These are phyloP conservation scores for Monosporozyma servazzii DNA, from an alignment of 805 yeast species.

Conservation along the genomic window DNA sequence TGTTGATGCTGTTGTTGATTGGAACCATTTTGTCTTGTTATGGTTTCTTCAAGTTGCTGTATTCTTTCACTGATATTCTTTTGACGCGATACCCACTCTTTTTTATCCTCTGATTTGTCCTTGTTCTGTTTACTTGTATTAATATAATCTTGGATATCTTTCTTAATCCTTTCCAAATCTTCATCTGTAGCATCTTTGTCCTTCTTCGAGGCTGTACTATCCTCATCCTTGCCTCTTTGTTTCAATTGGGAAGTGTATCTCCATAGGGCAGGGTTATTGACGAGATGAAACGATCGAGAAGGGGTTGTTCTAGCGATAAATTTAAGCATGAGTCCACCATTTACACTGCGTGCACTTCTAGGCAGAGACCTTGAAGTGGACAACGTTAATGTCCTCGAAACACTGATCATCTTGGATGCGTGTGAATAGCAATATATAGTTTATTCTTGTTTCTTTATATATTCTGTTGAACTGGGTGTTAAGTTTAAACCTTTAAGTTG, in stretches of 20 bases:
- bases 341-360: not conserved
- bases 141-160: constrained; percentile 20
- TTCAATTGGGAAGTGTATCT: not conserved
- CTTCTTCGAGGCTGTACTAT: not conserved
- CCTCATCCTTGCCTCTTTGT: not conserved
- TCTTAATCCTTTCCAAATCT: constrained; percentile 18
- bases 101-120: constrained; percentile 3
- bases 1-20: constrained; percentile 2
- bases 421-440: not conserved
- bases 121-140: constrained; percentile 11
- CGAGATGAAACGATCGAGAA: not conserved
- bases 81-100: constrained; percentile 14
- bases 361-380: not conserved
- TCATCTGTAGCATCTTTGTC: constrained; percentile 8
- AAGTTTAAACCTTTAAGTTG: not conserved
- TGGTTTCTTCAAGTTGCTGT: constrained; percentile 18
- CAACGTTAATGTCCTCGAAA: not conserved
- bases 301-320: not conserved
- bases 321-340: not conserved
- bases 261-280: not conserved
- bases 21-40: constrained; percentile 15
- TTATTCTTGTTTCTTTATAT: not conserved
- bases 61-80: constrained; percentile 19
- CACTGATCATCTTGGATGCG: not conserved
- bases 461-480: not conserved